Evolutionary conservation across 2,329 filamentous ascomycete species (phyloP), one percentile per base, ranked within the genome.

Genomic region (Cordyceps farinosa): DNA sequence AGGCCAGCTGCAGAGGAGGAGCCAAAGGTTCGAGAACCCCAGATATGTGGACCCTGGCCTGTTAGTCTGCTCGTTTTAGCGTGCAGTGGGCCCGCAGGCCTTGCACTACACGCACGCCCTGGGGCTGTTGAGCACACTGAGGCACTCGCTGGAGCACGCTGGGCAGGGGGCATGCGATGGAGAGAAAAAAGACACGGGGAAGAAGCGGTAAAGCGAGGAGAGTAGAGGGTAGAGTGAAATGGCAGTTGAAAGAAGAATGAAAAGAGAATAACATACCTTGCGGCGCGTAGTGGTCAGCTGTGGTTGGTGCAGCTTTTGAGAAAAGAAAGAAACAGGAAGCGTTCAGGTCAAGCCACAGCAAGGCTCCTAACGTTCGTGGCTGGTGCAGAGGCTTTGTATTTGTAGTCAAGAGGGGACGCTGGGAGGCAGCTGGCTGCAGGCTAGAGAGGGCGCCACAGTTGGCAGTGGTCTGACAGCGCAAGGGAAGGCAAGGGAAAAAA

Each of bases 21-120:
- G 45, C 54, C 53, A 9, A 30, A 63, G 54, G 61, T 63, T 63
- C 61, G 61, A 63, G 53, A 57, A 63, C 61, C 54, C 61, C 54
- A 53, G 61, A 63, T 47, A 53, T 63, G 40, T 63, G 61, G 61
- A 50, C 1, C 60, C 61, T 13, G 47, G 40, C 45, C 10, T 53
- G 45, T 51, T 56, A 45, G 53, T 56, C 38, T 56, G 51, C 51
- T 53, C 51, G 51, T 34, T 60, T 61, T 61, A 61, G 58, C 58
- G 58, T 60, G 58, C 40, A 40, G 30, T 44, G 58, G 48, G 22
- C 29, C 58, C 58, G 58, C 58, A 27, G 47, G 42, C 22, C 42
- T 27, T 8, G 22, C 48, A 40, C 48, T 61, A 45, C 36, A 53
- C 11, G 34, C 58, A 61, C 58, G 58, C 58, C 58, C 48, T 17